Percentiles rank a stretch among this genome's conserved stretches.
Conservation (phyloP, 2,329 filamentous ascomycete species). For the Macrophomina tecta region DNA sequence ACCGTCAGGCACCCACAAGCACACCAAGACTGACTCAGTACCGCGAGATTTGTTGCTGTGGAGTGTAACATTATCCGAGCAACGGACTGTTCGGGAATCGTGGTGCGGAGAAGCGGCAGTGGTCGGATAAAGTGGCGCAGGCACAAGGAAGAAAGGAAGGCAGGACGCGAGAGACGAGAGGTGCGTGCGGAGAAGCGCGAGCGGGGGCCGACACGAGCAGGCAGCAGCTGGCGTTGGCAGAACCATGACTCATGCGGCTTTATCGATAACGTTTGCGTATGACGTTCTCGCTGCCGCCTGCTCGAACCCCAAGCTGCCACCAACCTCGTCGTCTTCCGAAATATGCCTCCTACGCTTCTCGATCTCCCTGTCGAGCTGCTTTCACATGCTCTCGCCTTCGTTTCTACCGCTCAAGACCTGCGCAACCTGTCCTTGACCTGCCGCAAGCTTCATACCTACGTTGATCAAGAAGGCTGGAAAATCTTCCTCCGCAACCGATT, state of each 20-base stretch:
- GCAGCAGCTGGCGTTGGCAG: background rate
- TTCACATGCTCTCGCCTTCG: slow-evolving; percentile 43
- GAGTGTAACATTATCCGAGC: background rate
- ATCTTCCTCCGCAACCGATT: slow-evolving; percentile 56
- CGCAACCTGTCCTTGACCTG: slow-evolving; percentile 54
- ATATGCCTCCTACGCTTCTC: background rate
- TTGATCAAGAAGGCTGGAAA: slow-evolving; percentile 56
- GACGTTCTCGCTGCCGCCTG: slow-evolving; percentile 11
- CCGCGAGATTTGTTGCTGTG: background rate
- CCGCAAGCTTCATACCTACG: slow-evolving; percentile 51
- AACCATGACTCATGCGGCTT: background rate
- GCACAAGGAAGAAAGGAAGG: background rate
- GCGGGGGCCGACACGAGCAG: background rate
- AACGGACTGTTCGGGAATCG: background rate
- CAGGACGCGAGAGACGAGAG: background rate
- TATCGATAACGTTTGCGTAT: slow-evolving; percentile 9
- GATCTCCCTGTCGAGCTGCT: slow-evolving; percentile 47
- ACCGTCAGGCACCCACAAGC: background rate
- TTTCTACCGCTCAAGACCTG: slow-evolving; percentile 55
- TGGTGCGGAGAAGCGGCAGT: background rate
- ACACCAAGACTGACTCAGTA: background rate
- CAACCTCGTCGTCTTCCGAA: background rate
- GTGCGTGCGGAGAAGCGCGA: background rate
- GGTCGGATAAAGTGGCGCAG: slow-evolving; percentile 10
- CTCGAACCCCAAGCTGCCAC: background rate